Evolutionary conservation across 768 basidiomycete genomes (phyloP).

Genomic region (Russula abietina): DNA sequence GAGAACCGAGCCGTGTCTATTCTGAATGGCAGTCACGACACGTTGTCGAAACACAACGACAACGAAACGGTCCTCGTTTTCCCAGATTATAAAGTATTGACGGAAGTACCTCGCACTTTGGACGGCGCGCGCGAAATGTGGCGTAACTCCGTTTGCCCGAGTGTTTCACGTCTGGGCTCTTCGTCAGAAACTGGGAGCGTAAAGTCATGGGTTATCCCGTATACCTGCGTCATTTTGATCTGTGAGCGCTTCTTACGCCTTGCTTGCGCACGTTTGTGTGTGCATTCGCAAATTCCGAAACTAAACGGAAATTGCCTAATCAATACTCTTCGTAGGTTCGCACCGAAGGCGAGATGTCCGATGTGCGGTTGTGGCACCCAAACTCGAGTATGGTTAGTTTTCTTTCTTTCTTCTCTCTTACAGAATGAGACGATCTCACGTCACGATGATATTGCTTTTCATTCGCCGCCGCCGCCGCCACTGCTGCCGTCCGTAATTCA

Average conservation of each 20-base stretch:
- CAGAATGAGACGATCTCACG: neutral
- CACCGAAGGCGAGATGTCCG: constrained; percentile 91
- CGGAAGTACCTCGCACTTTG: constrained; percentile 56
- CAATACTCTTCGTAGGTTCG: constrained; percentile 56
- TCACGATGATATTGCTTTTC: neutral
- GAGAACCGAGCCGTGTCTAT: constrained; percentile 58
- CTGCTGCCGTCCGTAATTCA: constrained; percentile 27
- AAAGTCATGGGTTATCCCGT: constrained; percentile 78
- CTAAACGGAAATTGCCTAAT: neutral
- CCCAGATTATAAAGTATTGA: constrained; percentile 85
- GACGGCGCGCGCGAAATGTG: constrained; percentile 69
- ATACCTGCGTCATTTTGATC: constrained; percentile 81
- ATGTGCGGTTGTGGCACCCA: constrained; percentile 81
- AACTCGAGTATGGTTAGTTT: constrained; percentile 63
- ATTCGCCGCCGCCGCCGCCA: neutral
- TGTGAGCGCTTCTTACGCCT: constrained; percentile 52
- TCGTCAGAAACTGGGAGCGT: constrained; percentile 42
- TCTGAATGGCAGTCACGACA: constrained; percentile 77
- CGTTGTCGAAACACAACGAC: constrained; percentile 57
- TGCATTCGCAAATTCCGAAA: neutral
- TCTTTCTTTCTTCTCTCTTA: neutral
- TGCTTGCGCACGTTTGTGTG: neutral
- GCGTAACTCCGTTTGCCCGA: constrained; percentile 55
- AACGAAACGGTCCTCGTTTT: constrained; percentile 81
- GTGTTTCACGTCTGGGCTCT: constrained; percentile 43